These are phyloP conservation scores for Mortierella sp. DNA, from an alignment of 371 early-diverging fungal species.

Conservation along the genomic window DNA sequence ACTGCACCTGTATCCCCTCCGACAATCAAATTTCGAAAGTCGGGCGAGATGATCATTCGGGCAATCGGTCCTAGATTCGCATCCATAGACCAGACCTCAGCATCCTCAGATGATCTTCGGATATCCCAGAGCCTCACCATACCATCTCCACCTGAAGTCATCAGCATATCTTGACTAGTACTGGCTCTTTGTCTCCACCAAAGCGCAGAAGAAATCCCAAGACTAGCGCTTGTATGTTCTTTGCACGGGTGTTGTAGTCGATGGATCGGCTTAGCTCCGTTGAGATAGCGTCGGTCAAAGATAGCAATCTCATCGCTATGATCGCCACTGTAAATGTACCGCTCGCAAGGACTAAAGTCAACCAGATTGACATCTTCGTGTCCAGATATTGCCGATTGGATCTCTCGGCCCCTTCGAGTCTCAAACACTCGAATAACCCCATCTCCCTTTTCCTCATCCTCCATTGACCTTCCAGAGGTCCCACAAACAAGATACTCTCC, in stretches of 20 bases:
- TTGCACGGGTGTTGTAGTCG: constrained; percentile 15
- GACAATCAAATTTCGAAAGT: constrained; percentile 25
- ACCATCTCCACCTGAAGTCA: constrained; percentile 51
- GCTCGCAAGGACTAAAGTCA: constrained; percentile 45
- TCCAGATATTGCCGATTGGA: constrained; percentile 12
- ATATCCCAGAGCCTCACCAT: constrained; percentile 46
- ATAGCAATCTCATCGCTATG: constrained; percentile 36
- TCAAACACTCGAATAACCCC: constrained; percentile 27
- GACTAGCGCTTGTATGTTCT: constrained; percentile 16
- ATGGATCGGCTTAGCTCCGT: constrained; percentile 9
- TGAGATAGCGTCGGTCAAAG: constrained; percentile 36
- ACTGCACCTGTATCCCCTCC: constrained; percentile 40
- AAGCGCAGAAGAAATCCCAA: constrained; percentile 38
- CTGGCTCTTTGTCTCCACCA: constrained; percentile 31
- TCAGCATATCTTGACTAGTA: constrained; percentile 22
- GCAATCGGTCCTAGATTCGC: constrained; percentile 38
- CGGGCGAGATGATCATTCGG: constrained; percentile 15
- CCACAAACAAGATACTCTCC: constrained; percentile 36
- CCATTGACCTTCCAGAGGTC: constrained; percentile 31
- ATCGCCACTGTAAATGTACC: constrained; percentile 38
- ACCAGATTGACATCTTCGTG: constrained; percentile 47
- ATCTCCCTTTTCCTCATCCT: constrained; percentile 41
- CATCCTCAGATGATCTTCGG: constrained; percentile 35
- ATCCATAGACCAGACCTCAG: constrained; percentile 32
- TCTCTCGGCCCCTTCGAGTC: constrained; percentile 12